Percentiles rank a stretch among this genome's conserved stretches.
phyloP scores from a whole-genome alignment of 257 asterid genomes.

The Capsicum baccatum region DNA sequence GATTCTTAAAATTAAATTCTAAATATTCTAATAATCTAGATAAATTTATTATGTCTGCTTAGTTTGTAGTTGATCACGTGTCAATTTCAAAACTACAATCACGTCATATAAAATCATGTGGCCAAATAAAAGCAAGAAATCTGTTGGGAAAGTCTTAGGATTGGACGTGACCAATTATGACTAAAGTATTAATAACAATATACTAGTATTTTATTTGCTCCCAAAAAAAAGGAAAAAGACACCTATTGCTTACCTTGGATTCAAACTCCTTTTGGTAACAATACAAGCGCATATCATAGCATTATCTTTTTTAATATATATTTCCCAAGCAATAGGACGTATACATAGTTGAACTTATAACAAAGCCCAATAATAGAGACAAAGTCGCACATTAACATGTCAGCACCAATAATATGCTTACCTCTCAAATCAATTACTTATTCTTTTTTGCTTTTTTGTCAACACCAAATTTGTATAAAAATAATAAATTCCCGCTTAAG shows the following conservation, averaged over 20 bases:
- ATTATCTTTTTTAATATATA: not conserved
- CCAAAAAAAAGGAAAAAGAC: too few species aligned
- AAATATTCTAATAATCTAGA: too few species aligned
- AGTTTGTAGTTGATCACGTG: not conserved
- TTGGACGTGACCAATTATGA: too few species aligned
- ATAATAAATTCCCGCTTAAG: not conserved
- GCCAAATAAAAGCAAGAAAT: not conserved
- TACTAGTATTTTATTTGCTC: too few species aligned
- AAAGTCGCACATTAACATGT: not conserved
- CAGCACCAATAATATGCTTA: not conserved
- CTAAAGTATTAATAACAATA: too few species aligned
- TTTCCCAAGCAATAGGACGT: not conserved
- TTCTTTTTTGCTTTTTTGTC: not conserved
- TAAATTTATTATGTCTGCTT: not conserved
- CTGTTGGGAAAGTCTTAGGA: too few species aligned
- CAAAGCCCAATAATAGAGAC: not conserved
- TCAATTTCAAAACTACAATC: not conserved
- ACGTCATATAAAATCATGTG: not conserved
- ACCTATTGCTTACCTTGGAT: not conserved
- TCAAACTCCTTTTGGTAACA: not conserved
- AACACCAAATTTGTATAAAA: not conserved
- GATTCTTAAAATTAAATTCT: too few species aligned
- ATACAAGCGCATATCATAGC: not conserved
- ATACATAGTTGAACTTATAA: not conserved
- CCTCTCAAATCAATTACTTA: constrained; percentile 10